A percentile compares a stretch with the other conserved stretches of the same genome.
These are phyloP conservation scores for Epichloe elymi DNA, from an alignment of 2,329 filamentous ascomycete genomes.

Conservation along the genomic window DNA sequence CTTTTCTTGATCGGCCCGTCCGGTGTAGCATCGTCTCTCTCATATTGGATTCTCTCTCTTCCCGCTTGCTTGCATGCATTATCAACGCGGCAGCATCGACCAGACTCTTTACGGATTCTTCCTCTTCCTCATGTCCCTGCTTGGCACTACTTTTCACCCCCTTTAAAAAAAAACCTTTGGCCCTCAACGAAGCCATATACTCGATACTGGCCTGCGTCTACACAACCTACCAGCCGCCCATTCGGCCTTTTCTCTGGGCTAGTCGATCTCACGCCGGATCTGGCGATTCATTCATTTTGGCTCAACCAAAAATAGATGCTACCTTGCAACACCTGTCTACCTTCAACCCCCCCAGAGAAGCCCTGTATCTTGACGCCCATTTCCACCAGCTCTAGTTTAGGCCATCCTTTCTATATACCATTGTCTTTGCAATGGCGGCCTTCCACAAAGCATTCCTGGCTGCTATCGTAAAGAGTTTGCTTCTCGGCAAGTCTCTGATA, in stretches of 20 bases:
- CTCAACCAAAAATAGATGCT: not conserved
- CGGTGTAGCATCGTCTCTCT: too few relatives aligned
- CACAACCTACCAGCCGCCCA: not conserved
- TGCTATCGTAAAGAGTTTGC: conserved; percentile 42
- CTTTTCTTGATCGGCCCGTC: not conserved
- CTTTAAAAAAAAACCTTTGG: not conserved
- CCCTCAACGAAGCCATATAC: not conserved
- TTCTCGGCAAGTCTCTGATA: conserved; percentile 45
- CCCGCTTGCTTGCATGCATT: not conserved
- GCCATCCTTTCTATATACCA: conserved; percentile 28
- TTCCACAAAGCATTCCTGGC: conserved; percentile 41
- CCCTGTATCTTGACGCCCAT: not conserved
- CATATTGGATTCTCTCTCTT: too few relatives aligned
- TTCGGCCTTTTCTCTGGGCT: not conserved
- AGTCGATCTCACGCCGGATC: not conserved
- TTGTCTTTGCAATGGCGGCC: conserved; percentile 44
- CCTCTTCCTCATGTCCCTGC: too few relatives aligned
- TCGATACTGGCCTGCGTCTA: not conserved
- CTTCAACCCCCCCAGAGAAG: not conserved
- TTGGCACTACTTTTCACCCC: too few relatives aligned
- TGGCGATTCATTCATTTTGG: not conserved
- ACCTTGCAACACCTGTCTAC: not conserved
- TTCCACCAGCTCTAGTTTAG: conserved; percentile 6
- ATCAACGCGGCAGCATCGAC: not conserved
- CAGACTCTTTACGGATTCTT: too few relatives aligned